Base-by-base conservation (phyloP, 2,329 filamentous ascomycete genomes). In the Hymenoscyphus salicellus region DNA sequence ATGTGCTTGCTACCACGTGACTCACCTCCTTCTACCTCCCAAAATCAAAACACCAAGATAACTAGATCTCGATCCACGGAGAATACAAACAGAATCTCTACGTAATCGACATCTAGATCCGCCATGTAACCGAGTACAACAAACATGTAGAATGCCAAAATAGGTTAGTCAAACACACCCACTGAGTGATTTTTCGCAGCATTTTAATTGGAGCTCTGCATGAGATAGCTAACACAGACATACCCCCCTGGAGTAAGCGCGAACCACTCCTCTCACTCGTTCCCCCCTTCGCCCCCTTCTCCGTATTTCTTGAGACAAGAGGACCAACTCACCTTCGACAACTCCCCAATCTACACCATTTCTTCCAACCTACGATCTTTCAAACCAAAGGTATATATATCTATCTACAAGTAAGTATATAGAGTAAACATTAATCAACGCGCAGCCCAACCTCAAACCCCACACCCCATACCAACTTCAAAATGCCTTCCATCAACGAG, bases 401-500 rank as follows among this genome's bases (percentile, higher is more conserved):
- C 46, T 23, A 17, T 4, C n/a, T 46, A 2, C 41, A 46, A 20
- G 7, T 1, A 46, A 5, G n/a, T 10, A 5, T 46, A 46, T 23
- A 17, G 7, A 46, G 17, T 1, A 20, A 23, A 14, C 4, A 4
- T 11, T 7, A 49, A 23, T 52, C 20, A 5, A 5, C n/a, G 16
- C 0, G 23, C 20, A 52, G 46, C 20, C 46, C 20, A 26, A 5
- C 11, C 11, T 3, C 8, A 52, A 26, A 52, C 23, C 10, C 46
- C 46, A 26, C 20, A 52, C 10, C 36, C n/a, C n/a, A n/a, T n/a
- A n/a, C 38, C 2, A 43, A 1, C 3, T 23, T 66, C 69, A 72
- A 55, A 17, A 74, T 74, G 72, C 70, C 72, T 71, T 63, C 66
- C 66, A 64, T 71, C 58, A 63, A 70, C 62, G 68, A 72, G 23